Base-by-base conservation (phyloP, 2,329 filamentous ascomycete species). In the Cladophialophora immunda region DNA sequence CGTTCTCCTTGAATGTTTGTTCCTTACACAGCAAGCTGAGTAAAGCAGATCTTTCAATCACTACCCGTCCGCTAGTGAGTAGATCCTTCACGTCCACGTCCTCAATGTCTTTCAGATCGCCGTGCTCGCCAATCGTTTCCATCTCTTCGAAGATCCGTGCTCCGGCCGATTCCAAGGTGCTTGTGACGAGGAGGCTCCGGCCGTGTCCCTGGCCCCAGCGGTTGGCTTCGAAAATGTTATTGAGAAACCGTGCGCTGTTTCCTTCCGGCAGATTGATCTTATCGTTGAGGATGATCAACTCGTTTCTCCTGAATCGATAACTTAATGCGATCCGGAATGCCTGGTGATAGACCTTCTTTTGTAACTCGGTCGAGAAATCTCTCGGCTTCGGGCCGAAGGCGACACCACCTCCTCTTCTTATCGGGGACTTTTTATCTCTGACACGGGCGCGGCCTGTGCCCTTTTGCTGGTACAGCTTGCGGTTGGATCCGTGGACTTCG, bases 81-180 rank as follows among this genome's bases (percentile, higher is more conserved):
- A 99, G 80, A 78, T 98, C 92, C 86, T 98, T 99, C 69, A 99
- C 93, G 80, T 98, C 95, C 38, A 99, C 92, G 69, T 97, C 91
- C n/a, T 85, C 82, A 66, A 90, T 83, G 65, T 87, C 85, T 72
- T 93, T 82, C 8, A 90, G 90, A 64, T 88, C 86, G 22, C 91
- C 92, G 68, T 93, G 86, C 74, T 86, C 82, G 8, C 85, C 86
- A 68, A 90, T 80, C 66, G 86, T 81, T 59, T 86, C 84, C 76
- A 97, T 83, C 36, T 90, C 89, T 7, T 69, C 60, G 34, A 72
- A 68, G 72, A 89, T 25, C 11, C 60, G 59, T 15, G 68, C 90
- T 57, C 97, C 81, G 30, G 59, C 22, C 30, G 47, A 41, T 52
- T 69, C 52, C 11, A 38, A 47, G 6, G 59, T 67, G 17, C 82